Conservation (phyloP, 306 rosid genomes). For the Cicer chorassanicum region DNA sequence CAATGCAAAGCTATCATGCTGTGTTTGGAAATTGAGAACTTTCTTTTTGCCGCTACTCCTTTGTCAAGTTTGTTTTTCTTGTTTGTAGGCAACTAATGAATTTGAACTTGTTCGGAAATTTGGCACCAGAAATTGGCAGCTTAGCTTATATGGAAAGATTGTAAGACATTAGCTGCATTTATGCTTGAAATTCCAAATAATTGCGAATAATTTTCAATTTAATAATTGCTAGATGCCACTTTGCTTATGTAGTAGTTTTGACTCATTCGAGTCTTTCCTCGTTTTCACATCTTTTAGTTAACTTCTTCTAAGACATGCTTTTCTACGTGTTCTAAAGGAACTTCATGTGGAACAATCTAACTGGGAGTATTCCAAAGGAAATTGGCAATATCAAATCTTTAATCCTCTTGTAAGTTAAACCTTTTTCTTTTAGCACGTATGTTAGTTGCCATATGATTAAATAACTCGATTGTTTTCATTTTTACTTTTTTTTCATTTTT, state of each 20-base stretch:
- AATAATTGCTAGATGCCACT: constrained; percentile 16
- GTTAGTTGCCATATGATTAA: constrained; percentile 27
- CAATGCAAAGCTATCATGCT: constrained; percentile 19
- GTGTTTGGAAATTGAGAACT: constrained; percentile 36
- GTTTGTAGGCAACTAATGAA: constrained; percentile 71
- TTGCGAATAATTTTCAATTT: constrained; percentile 21
- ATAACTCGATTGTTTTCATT: constrained; percentile 19
- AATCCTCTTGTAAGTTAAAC: constrained; percentile 75
- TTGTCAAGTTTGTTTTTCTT: constrained; percentile 40
- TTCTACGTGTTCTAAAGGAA: constrained; percentile 63
- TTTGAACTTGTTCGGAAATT: constrained; percentile 66
- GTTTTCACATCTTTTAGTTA: constrained; percentile 34
- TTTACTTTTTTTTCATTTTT: background rate
- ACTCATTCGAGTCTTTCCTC: constrained; percentile 31
- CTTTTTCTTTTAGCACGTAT: constrained; percentile 28
- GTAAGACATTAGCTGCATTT: constrained; percentile 55
- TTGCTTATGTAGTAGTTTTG: constrained; percentile 18
- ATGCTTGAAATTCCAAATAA: constrained; percentile 12
- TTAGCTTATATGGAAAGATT: constrained; percentile 62
- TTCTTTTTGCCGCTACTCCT: constrained; percentile 13
- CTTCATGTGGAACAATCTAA: constrained; percentile 87
- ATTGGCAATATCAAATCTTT: constrained; percentile 74
- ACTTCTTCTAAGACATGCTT: constrained; percentile 42
- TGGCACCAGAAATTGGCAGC: constrained; percentile 82
- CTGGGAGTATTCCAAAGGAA: constrained; percentile 85